Evolutionary conservation across 2,329 filamentous ascomycete species (phyloP), one percentile per base, ranked within the genome.

Genomic region (Aotearoamyces nothofagi): DNA sequence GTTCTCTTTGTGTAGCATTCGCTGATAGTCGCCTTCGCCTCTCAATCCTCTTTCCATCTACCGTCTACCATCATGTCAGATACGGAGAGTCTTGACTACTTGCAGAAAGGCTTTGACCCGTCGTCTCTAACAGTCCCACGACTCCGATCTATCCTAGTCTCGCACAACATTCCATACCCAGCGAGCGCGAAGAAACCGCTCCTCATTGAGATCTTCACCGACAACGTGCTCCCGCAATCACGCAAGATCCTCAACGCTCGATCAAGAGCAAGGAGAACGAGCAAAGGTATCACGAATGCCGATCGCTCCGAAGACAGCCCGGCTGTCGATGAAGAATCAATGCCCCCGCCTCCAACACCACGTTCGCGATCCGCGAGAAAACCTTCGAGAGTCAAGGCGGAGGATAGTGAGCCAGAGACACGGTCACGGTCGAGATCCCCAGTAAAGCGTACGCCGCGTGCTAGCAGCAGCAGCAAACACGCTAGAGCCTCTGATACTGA

Each of bases 121-220:
- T 66, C 67, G 47, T 71, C 68, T 39, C 69, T 96, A 38, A 96
- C 84, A 2, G 74, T 96, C 27, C 84, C 90, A 15, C 78, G 79
- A 25, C 63, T 98, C 43, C 81, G 90, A 45, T 87, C 80, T 27
- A 92, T 96, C 40, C 71, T 98, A 33, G 80, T 96, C 45, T 78
- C 74, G 39, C 82, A 98, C 57, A 79, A 84, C 49, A 62, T 96
- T 45, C 58, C 72, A 20, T 96, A 93, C 50, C 78, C 86, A 4
- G 76, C 82, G 0, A 86, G 76, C 4, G 84, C 90, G 9, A 98
- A 96, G 59, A 98, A 98, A 59, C 60, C 72, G 0, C 78, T 92
- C 47, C 71, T 98, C 13, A 65, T 98, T 35, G 73, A 79, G 5
- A 71, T 96, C 26, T 84, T 98, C 54, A 74, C 78, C 47, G 63